Percentiles rank a stretch among this genome's conserved stretches.
Conservation (phyloP, 345 rosid species). For the Nephelium lappaceum region DNA sequence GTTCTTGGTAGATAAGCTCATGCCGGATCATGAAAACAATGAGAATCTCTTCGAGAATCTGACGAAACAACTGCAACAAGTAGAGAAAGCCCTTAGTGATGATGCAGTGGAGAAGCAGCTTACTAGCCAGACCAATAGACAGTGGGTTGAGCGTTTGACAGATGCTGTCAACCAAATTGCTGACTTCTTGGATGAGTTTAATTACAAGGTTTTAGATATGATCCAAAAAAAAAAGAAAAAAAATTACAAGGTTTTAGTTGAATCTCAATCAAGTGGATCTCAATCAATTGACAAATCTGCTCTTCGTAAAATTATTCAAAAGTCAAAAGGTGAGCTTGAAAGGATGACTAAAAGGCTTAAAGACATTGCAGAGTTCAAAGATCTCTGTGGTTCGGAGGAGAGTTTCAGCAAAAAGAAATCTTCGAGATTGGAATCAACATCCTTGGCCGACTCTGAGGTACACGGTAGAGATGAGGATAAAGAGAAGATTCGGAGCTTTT, state of each 20-base stretch:
- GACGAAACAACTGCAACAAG: background rate
- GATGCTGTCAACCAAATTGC: constrained; percentile 15
- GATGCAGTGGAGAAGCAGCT: constrained; percentile 25
- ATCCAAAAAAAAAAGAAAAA: too few species aligned
- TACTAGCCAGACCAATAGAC: background rate
- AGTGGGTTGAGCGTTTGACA: constrained; percentile 25
- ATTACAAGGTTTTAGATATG: too few species aligned
- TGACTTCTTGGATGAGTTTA: constrained; percentile 21
- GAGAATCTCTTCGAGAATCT: background rate
- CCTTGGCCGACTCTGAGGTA: constrained; percentile 13
- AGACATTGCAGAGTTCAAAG: constrained; percentile 1
- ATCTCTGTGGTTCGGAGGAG: constrained; percentile 14
- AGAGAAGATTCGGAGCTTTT: background rate
- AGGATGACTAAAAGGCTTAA: constrained; percentile 12
- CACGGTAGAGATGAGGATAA: background rate
- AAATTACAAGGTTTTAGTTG: too few species aligned
- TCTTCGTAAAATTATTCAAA: background rate
- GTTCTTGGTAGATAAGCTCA: background rate
- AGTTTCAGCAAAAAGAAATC: background rate
- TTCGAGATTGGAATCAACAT: constrained; percentile 17
- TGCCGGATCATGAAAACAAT: background rate
- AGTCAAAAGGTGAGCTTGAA: background rate
- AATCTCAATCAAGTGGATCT: background rate
- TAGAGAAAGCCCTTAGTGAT: constrained; percentile 13
- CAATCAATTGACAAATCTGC: background rate